Percentiles rank a stretch among this genome's conserved stretches.
phyloP scores from a whole-genome alignment of 2,329 filamentous ascomycete species.

The Diaporthe nobilis region DNA sequence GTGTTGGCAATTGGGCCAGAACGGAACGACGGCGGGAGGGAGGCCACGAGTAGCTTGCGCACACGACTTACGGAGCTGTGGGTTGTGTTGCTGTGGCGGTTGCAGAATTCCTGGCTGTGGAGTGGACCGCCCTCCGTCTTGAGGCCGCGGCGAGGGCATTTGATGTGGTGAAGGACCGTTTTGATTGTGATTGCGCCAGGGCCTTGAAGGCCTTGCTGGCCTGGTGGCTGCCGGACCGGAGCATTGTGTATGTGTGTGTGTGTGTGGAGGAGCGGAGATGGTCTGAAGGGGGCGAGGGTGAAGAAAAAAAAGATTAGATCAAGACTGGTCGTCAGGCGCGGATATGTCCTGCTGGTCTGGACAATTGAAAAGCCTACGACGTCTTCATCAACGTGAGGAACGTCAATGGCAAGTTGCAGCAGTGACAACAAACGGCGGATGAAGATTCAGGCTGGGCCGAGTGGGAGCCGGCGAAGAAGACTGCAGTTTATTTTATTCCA shows the following conservation, averaged over 20 bases:
- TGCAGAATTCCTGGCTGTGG: constrained; percentile 62
- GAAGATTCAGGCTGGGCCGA: constrained; percentile 23
- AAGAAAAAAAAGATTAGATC: constrained; percentile 28
- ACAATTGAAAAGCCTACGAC: not conserved
- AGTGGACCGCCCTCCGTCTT: constrained; percentile 56
- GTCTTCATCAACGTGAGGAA: constrained; percentile 19
- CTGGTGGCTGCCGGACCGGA: constrained; percentile 60
- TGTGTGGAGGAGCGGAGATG: constrained; percentile 39
- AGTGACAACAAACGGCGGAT: not conserved
- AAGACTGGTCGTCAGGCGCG: not conserved
- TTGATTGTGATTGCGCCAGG: constrained; percentile 44
- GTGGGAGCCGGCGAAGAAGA: constrained; percentile 12
- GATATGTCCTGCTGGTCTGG: not conserved
- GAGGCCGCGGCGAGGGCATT: constrained; percentile 54
- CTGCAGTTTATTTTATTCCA: constrained; percentile 24
- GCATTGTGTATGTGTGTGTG: constrained; percentile 55
- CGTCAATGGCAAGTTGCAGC: constrained; percentile 26
- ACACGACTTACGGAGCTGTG: constrained; percentile 66
- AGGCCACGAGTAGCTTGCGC: constrained; percentile 41
- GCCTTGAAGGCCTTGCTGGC: constrained; percentile 61
- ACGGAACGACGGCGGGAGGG: not conserved
- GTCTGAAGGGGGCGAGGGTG: constrained; percentile 26
- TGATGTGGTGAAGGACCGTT: constrained; percentile 59
- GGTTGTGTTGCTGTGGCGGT: constrained; percentile 64
- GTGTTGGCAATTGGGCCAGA: constrained; percentile 50